A percentile compares a stretch with the other conserved stretches of the same genome.
phyloP scores from a whole-genome alignment of 2,329 filamentous ascomycete species.

The Nigrograna mackinnonii region DNA sequence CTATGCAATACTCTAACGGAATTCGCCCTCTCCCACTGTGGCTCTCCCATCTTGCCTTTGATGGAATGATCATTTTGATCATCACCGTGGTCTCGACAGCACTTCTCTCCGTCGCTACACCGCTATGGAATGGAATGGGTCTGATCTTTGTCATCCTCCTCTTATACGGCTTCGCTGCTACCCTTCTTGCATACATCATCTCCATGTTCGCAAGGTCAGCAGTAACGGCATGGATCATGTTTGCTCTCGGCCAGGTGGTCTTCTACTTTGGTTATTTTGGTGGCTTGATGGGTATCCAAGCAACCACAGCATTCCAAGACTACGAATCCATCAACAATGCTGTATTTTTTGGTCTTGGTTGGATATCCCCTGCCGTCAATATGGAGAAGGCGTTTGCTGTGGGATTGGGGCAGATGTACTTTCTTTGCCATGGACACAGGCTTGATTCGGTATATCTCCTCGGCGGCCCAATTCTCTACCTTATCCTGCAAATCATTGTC shows the following conservation, averaged over 20 bases:
- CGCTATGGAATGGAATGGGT: slow-evolving; percentile 74
- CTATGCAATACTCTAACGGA: slow-evolving; percentile 87
- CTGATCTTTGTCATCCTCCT: slow-evolving; percentile 79
- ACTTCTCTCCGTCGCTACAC: slow-evolving; percentile 65
- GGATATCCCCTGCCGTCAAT: slow-evolving; percentile 22
- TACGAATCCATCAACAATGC: slow-evolving; percentile 20
- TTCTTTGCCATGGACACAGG: slow-evolving; percentile 63
- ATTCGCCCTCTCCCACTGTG: slow-evolving; percentile 80
- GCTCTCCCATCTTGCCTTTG: slow-evolving; percentile 73
- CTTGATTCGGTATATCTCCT: slow-evolving; percentile 73
- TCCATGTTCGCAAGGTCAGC: slow-evolving; percentile 77
- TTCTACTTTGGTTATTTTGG: slow-evolving; percentile 50
- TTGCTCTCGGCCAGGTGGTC: slow-evolving; percentile 70
- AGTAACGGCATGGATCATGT: slow-evolving; percentile 73
- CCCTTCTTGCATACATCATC: slow-evolving; percentile 73
- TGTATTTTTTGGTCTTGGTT: slow-evolving; percentile 24
- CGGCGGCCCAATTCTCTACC: slow-evolving; percentile 81
- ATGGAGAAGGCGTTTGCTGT: slow-evolving; percentile 21
- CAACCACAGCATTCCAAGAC: slow-evolving; percentile 14
- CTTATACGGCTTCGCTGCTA: slow-evolving; percentile 76
- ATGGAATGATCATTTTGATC: slow-evolving; percentile 70
- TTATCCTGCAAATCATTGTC: slow-evolving; percentile 71
- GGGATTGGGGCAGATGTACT: slow-evolving; percentile 63
- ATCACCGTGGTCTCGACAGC: slow-evolving; percentile 68
- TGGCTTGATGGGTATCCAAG: slow-evolving; percentile 24